Evolutionary conservation across 73 alveolate genomes (phyloP).

Genomic region (Tetrahymena malaccensis): DNA sequence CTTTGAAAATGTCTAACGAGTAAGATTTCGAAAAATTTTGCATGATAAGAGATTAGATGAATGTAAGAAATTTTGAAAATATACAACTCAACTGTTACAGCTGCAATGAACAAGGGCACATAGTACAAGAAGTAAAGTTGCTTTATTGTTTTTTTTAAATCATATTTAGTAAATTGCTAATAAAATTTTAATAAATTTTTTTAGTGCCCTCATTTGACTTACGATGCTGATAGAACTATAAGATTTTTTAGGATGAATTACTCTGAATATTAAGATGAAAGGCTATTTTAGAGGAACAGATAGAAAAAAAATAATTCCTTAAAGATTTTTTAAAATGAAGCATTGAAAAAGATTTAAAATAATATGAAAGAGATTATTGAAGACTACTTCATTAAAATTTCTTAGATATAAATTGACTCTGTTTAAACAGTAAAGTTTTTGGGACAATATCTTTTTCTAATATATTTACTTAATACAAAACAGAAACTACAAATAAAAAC

Average conservation of each 20-base stretch:
- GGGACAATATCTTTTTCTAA: not conserved
- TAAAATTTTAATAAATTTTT: no score
- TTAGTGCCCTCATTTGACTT: not conserved
- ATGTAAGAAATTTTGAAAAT: not conserved
- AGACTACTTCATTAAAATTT: not conserved
- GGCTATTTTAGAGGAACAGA: not conserved
- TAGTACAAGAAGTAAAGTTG: not conserved
- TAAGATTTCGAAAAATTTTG: not conserved
- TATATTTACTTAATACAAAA: not conserved
- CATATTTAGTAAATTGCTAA: no score
- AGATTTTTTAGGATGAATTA: not conserved
- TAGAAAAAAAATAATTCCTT: not conserved
- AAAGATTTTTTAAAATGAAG: not conserved
- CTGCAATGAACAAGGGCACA: not conserved
- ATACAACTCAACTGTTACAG: not conserved
- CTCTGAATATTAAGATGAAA: not conserved
- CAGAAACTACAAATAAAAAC: not conserved
- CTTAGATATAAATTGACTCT: not conserved
- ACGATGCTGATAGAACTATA: not conserved
- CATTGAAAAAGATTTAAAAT: not conserved
- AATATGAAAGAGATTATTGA: not conserved
- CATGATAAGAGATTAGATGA: not conserved
- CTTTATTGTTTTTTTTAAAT: not conserved
- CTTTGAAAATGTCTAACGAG: not conserved
- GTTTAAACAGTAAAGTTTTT: not conserved